Percentiles rank a stretch among this genome's conserved stretches.
Conservation (phyloP, 2,329 filamentous ascomycete genomes). For the Colletotrichum euphorbiae region DNA sequence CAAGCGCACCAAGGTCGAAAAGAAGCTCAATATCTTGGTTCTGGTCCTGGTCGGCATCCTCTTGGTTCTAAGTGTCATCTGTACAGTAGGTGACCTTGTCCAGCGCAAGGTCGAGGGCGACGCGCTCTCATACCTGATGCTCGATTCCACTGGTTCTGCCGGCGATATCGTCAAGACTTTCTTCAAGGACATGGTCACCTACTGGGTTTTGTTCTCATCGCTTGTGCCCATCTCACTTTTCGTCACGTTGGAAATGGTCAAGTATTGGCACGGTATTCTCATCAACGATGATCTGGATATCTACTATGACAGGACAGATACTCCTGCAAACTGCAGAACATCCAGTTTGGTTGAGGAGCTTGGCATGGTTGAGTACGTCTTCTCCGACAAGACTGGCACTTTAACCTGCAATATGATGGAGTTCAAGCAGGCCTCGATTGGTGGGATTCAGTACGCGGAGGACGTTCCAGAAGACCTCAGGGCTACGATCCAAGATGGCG, state of each 20-base stretch:
- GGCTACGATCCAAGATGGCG: slow-evolving; percentile 80
- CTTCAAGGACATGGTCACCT: slow-evolving; percentile 94
- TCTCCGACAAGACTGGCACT: slow-evolving; percentile 97
- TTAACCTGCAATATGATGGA: slow-evolving; percentile 99
- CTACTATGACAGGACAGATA: slow-evolving; percentile 95
- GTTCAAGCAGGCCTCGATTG: slow-evolving; percentile 94
- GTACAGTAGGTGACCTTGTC: slow-evolving; percentile 90
- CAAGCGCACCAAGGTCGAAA: slow-evolving; percentile 96
- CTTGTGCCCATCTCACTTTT: slow-evolving; percentile 97
- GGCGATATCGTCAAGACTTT: slow-evolving; percentile 77
- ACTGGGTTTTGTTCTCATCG: slow-evolving; percentile 98
- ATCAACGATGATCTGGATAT: slow-evolving; percentile 99
- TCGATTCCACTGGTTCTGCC: slow-evolving; percentile 69
- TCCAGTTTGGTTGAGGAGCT: slow-evolving; percentile 97
- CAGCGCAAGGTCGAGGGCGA: slow-evolving; percentile 73
- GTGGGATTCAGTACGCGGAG: slow-evolving; percentile 92
- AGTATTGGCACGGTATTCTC: slow-evolving; percentile 97
- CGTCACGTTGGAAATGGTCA: slow-evolving; percentile 96
- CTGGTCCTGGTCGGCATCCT: slow-evolving; percentile 89
- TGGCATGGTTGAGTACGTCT: slow-evolving; percentile 98
- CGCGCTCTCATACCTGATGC: slow-evolving; percentile 78
- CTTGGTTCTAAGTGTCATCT: slow-evolving; percentile 85
- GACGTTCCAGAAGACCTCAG: slow-evolving; percentile 91
- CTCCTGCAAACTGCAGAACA: slow-evolving; percentile 93
- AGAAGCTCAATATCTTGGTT: slow-evolving; percentile 93